Evolutionary conservation across 1,284 basidiomycete species (phyloP).

Genomic region (Rhodotorula sp.): DNA sequence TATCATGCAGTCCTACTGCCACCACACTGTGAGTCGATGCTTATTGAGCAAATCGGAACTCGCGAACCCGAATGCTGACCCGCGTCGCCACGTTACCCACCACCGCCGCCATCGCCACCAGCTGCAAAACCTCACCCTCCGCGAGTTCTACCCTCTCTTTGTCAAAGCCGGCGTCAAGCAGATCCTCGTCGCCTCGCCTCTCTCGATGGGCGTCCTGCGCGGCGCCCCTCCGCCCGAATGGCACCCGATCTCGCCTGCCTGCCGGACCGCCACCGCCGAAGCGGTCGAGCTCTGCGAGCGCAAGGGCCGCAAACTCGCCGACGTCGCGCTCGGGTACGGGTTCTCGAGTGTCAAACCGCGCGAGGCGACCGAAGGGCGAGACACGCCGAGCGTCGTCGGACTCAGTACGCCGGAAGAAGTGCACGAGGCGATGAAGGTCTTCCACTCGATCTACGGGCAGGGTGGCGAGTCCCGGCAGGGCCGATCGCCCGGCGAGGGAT

Average conservation of each 20-base stretch:
- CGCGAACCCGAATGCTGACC: background rate
- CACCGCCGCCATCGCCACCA: background rate
- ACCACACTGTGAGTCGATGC: slow-evolving; percentile 59
- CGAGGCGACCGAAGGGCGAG: slow-evolving; percentile 41
- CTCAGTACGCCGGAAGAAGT: slow-evolving; percentile 51
- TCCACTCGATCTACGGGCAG: slow-evolving; percentile 23
- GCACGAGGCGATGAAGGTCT: slow-evolving; percentile 37
- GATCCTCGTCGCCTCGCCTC: slow-evolving; percentile 80
- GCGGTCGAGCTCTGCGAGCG: slow-evolving; percentile 33
- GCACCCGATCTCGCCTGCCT: slow-evolving; percentile 73
- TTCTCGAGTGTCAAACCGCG: slow-evolving; percentile 55
- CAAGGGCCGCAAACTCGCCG: slow-evolving; percentile 53
- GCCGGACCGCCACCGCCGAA: slow-evolving; percentile 54
- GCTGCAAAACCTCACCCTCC: slow-evolving; percentile 72
- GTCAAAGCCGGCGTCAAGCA: slow-evolving; percentile 62
- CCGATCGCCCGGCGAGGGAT: slow-evolving; percentile 24
- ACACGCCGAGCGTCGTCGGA: slow-evolving; percentile 64
- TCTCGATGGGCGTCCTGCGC: slow-evolving; percentile 87
- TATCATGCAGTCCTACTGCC: slow-evolving; percentile 79
- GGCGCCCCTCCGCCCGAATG: slow-evolving; percentile 64
- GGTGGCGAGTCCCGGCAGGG: slow-evolving; percentile 16
- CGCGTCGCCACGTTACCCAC: background rate
- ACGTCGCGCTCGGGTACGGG: slow-evolving; percentile 72
- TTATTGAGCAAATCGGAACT: too few relatives aligned
- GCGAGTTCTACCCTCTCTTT: slow-evolving; percentile 64